Conservation (phyloP, 768 basidiomycete species). For the Cyathus striatus region DNA sequence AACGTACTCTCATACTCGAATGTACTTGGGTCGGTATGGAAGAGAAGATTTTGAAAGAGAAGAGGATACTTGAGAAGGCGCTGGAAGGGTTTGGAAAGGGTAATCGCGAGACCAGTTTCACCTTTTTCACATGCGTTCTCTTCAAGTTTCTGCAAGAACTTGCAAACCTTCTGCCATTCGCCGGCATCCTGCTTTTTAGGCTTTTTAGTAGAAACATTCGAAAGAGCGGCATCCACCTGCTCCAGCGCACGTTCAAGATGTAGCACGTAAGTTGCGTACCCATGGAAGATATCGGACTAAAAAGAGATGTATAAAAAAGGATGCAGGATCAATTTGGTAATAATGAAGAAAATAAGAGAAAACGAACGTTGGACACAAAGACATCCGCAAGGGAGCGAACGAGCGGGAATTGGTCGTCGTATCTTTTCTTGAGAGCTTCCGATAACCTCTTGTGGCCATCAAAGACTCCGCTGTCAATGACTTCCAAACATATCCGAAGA, state of each 20-base stretch:
- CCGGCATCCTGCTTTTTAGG: slow-evolving; percentile 78
- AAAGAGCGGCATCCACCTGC: slow-evolving; percentile 78
- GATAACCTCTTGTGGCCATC: slow-evolving; percentile 86
- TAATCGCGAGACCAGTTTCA: slow-evolving; percentile 92
- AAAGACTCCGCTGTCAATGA: slow-evolving; percentile 80
- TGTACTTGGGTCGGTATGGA: slow-evolving; percentile 94
- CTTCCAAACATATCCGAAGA: slow-evolving; percentile 78
- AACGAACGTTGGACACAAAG: slow-evolving; percentile 86
- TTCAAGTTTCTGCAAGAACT: slow-evolving; percentile 72
- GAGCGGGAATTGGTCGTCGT: slow-evolving; percentile 93
- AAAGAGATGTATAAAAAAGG: slow-evolving; percentile 11
- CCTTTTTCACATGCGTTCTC: slow-evolving; percentile 77
- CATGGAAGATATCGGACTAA: slow-evolving; percentile 89
- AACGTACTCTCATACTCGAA: slow-evolving; percentile 96
- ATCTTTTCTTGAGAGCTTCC: slow-evolving; percentile 81
- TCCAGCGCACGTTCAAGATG: slow-evolving; percentile 88
- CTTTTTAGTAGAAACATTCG: slow-evolving; percentile 61
- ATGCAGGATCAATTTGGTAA: slow-evolving; percentile 4
- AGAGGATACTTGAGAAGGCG: slow-evolving; percentile 95
- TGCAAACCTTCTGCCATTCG: slow-evolving; percentile 76
- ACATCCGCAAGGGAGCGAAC: slow-evolving; percentile 92
- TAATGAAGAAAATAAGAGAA: slow-evolving; percentile 4
- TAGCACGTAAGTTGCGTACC: slow-evolving; percentile 92
- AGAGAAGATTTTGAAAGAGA: slow-evolving; percentile 94
- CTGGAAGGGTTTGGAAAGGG: slow-evolving; percentile 95